These are phyloP conservation scores for Trichoderma lentiforme DNA, from an alignment of 2,329 filamentous ascomycete species.

Conservation along the genomic window DNA sequence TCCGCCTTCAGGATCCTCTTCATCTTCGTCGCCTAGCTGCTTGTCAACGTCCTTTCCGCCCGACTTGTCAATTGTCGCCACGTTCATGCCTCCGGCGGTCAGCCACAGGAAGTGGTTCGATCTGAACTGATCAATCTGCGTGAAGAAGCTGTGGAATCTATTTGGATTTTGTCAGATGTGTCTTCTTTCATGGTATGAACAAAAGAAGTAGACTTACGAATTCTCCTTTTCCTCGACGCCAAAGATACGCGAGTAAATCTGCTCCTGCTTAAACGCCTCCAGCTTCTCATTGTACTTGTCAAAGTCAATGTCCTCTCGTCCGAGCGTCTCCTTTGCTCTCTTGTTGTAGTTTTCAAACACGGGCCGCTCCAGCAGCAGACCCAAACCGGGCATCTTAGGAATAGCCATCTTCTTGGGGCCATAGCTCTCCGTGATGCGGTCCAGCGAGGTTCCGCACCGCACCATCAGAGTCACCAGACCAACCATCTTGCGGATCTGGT, in stretches of 20 bases:
- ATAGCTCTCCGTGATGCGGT: constrained; percentile 73
- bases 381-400: constrained; percentile 88
- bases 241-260: constrained; percentile 92
- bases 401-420: constrained; percentile 72
- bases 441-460: constrained; percentile 73
- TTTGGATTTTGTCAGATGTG: not conserved
- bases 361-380: constrained; percentile 82
- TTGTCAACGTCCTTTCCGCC: constrained; percentile 43
- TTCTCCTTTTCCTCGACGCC: constrained; percentile 83
- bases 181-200: not conserved
- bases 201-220: constrained; percentile 57
- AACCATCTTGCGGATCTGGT: constrained; percentile 99
- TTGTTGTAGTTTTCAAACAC: constrained; percentile 89
- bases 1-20: constrained; percentile 47
- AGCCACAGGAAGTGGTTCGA: constrained; percentile 72
- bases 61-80: constrained; percentile 44
- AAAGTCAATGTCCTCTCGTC: constrained; percentile 72
- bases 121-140: constrained; percentile 73
- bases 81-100: constrained; percentile 64
- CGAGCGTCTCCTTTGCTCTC: constrained; percentile 61
- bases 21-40: constrained; percentile 52
- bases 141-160: constrained; percentile 75
- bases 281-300: constrained; percentile 73
- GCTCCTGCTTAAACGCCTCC: constrained; percentile 80
- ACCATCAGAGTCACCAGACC: constrained; percentile 84